Evolutionary conservation across 345 rosid genomes (phyloP).

Genomic region (Syzygium oleosum): DNA sequence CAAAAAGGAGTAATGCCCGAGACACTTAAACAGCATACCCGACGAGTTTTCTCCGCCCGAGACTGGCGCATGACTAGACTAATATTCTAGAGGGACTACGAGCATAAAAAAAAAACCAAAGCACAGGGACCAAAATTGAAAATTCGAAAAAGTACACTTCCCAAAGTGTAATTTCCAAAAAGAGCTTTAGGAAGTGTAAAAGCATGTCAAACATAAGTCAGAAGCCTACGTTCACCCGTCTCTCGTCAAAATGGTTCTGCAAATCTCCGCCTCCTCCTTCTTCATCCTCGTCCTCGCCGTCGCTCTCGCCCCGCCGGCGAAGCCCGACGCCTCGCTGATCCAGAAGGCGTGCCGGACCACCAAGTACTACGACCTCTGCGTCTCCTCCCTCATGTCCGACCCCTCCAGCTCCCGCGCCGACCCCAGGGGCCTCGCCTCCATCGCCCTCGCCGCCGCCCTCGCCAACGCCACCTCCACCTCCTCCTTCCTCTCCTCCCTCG

Average conservation of each 20-base stretch:
- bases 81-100: not conserved
- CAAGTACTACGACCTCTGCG: conserved; percentile 57
- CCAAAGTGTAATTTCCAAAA: not conserved
- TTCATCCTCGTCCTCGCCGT: conserved; percentile 10
- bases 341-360: conserved; percentile 61
- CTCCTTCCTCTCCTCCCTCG: conserved; percentile 37
- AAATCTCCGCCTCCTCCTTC: not conserved
- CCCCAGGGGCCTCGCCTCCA: conserved; percentile 56
- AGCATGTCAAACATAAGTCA: not conserved
- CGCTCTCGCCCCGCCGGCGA: not conserved
- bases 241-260: not conserved
- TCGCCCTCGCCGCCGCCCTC: conserved; percentile 45
- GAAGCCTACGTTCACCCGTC: not conserved
- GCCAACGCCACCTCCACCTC: conserved; percentile 72
- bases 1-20: not conserved
- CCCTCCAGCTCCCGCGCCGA: conserved; percentile 45
- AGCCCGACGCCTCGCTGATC: conserved; percentile 27
- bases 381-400: conserved; percentile 63
- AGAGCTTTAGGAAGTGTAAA: not conserved
- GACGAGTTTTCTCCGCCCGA: not conserved
- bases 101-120: not conserved
- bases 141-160: not conserved
- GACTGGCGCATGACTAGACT: not conserved
- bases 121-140: not conserved
- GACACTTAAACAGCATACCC: not conserved